Percentiles rank a stretch among this genome's conserved stretches.
Evolutionary conservation across 2,329 filamentous ascomycete genomes (phyloP).

Genomic region (Trichoderma aggressivum): DNA sequence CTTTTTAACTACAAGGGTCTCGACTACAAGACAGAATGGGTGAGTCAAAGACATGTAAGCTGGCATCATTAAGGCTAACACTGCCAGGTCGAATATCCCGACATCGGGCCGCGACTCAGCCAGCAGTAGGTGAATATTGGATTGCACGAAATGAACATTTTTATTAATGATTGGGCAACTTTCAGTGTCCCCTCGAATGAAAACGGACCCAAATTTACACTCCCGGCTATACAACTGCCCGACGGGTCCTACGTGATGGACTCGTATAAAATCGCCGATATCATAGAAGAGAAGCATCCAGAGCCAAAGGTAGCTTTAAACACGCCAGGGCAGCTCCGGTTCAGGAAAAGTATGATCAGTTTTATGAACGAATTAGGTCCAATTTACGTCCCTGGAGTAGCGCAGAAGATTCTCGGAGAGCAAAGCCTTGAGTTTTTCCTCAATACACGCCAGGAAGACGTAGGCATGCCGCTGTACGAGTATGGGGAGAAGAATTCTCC

Average conservation of each 20-base stretch:
- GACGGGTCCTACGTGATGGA: slow-evolving; percentile 6
- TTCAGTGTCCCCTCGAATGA: background rate
- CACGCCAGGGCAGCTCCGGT: background rate
- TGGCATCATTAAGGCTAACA: background rate
- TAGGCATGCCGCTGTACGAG: background rate
- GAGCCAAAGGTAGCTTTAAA: background rate
- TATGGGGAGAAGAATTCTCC: background rate
- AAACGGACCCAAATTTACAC: background rate
- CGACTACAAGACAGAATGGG: slow-evolving; percentile 11
- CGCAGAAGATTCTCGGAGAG: background rate
- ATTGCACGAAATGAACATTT: background rate
- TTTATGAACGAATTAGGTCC: background rate
- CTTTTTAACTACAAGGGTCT: slow-evolving; percentile 1
- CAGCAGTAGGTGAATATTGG: background rate
- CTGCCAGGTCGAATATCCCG: slow-evolving; percentile 2
- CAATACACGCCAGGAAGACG: background rate
- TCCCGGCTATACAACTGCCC: background rate
- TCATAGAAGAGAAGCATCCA: slow-evolving; percentile 2
- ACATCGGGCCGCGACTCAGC: background rate
- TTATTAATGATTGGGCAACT: background rate
- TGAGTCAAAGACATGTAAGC: background rate
- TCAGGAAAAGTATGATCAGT: background rate
- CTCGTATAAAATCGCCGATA: slow-evolving; percentile 6
- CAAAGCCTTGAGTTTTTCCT: background rate
- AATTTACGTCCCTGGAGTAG: background rate